A percentile compares a stretch with the other conserved stretches of the same genome.
Evolutionary conservation across 208 protist species (phyloP).

Genomic region (Trypanosoma grayi): DNA sequence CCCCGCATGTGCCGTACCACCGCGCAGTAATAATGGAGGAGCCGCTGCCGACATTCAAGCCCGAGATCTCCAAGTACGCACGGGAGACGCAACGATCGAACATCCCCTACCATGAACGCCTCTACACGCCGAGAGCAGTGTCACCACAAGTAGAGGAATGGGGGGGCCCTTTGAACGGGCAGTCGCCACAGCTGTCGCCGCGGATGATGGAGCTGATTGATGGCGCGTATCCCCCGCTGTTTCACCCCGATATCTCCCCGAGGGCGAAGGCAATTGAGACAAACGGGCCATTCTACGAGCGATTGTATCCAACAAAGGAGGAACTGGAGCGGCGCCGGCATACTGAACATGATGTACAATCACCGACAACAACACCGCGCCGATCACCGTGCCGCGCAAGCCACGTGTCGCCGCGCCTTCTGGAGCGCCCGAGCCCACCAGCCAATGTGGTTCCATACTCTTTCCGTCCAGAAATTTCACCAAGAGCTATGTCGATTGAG

Average conservation of each 20-base stretch:
- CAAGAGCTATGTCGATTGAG: conserved; percentile 30
- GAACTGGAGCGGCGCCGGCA: conserved; percentile 9
- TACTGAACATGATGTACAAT: not conserved
- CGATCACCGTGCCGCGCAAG: conserved; percentile 1
- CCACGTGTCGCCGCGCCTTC: conserved; percentile 17
- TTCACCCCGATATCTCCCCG: conserved; percentile 18
- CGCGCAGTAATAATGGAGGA: not conserved
- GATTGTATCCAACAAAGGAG: conserved; percentile 21
- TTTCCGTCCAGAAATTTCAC: conserved; percentile 53
- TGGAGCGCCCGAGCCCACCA: conserved; percentile 21
- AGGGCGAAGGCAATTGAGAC: conserved; percentile 17
- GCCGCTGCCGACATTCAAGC: conserved; percentile 15
- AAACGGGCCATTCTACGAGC: not conserved
- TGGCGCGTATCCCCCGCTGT: not conserved
- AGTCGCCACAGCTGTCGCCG: not conserved
- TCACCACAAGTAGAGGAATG: not conserved
- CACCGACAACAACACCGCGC: conserved; percentile 5
- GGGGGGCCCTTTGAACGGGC: not conserved
- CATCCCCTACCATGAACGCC: conserved; percentile 19
- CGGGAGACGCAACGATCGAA: not conserved
- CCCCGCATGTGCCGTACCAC: not conserved
- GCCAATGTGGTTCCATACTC: conserved; percentile 5
- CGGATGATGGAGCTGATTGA: conserved; percentile 9
- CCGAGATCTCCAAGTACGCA: conserved; percentile 21
- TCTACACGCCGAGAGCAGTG: conserved; percentile 7